Percentiles rank a stretch among this genome's conserved stretches.
Conservation (phyloP, 139 green algal species). For the Chlorella sp. region DNA sequence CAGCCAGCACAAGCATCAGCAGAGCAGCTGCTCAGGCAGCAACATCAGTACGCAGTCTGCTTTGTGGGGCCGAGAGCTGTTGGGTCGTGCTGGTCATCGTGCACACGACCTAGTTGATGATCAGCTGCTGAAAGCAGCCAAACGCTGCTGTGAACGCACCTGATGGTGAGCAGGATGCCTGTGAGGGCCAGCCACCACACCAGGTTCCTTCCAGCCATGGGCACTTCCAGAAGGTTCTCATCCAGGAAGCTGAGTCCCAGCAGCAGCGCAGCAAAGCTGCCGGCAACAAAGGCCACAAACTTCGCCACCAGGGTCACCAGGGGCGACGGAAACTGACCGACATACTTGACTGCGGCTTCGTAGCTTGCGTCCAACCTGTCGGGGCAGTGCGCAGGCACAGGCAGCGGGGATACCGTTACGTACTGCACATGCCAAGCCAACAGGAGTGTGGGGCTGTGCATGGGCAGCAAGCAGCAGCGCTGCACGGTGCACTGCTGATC, state of each 20-base stretch:
- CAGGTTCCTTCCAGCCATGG: conserved; percentile 54
- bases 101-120: too few relatives aligned
- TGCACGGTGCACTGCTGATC: too few relatives aligned
- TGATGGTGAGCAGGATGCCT: conserved; percentile 64
- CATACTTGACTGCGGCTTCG: conserved; percentile 42
- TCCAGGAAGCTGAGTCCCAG: conserved; percentile 59
- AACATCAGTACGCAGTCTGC: neutral
- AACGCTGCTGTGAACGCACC: too few relatives aligned
- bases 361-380: conserved; percentile 64
- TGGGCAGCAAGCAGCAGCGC: too few relatives aligned
- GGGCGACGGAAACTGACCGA: conserved; percentile 91
- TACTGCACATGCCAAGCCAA: too few relatives aligned
- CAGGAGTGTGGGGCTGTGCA: too few relatives aligned
- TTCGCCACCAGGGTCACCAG: conserved; percentile 28
- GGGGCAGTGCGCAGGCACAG: too few relatives aligned
- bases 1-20: neutral
- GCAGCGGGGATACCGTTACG: too few relatives aligned
- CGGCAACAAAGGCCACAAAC: conserved; percentile 47
- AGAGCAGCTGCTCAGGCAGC: neutral
- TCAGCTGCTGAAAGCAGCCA: too few relatives aligned
- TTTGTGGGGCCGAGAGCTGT: neutral
- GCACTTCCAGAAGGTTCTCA: conserved; percentile 71
- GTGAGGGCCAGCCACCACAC: conserved; percentile 78
- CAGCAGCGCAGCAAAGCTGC: conserved; percentile 79
- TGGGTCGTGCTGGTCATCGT: neutral